Base-by-base conservation (phyloP, 23 red algal genomes). In the Gracilaria domingensis region DNA sequence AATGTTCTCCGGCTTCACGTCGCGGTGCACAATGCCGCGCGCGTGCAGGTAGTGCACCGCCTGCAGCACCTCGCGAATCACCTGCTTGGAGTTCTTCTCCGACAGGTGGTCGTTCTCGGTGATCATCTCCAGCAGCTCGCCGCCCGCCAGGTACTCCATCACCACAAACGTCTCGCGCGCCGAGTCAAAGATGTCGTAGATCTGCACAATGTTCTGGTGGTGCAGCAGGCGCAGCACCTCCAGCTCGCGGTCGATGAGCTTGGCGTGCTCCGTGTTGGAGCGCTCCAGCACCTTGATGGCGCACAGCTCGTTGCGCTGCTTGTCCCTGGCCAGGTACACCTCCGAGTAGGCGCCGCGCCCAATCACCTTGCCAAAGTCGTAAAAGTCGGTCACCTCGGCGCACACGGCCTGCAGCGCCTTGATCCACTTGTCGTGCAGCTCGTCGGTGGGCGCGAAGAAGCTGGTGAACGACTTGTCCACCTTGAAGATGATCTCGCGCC, bases 1-100 rank as follows among this genome's bases (percentile, higher is more conserved):
- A 20, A 98, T 88, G 82, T 98, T 98, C 69, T 98, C 96, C 8
- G 96, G 96, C 72, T 98, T 98, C 14, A 98, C 79, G 81, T 98
- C 96, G 14, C 96, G 44, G 40, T 98, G 96, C 34, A 90, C 96
- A 54, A 98, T 98, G 29, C 92, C 92, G 21, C 89, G 83, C 16
- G 62, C 62, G 47, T 98, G 96, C 17, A 98, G 88, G 51, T 98
- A 98, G 33, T 85, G 81, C 28, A 98, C 93, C 0, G 85, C 96
- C 44, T 89, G 93, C 47, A 98, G 36, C 24, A 98, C 79, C 66
- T 98, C 83, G 1, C 87, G 85, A 49, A 98, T 87, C 24, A 98
- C 90, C 28, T 98, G 90, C 53, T 82, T 77, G 18, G 92, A 90
- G 32, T 88, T 93, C 53, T 90, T 86, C 86, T 98, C 96, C 9